Evolutionary conservation across 768 basidiomycete species (phyloP), one percentile per base, ranked within the genome.

Genomic region (Hemileccinum rubropunctum): DNA sequence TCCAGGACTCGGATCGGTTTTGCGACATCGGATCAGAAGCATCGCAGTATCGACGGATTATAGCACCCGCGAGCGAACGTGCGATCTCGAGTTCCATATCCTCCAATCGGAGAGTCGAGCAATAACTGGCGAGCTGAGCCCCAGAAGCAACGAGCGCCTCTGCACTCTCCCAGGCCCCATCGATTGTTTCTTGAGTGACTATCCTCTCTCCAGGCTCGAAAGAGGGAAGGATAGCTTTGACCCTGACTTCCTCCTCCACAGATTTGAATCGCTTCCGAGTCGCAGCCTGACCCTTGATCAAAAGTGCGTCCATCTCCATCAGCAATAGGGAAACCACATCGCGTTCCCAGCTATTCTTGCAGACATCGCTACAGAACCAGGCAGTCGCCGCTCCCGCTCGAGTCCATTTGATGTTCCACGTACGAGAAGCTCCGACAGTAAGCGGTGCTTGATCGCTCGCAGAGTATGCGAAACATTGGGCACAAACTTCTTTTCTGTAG

Each of bases 401-500:
- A 43, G 46, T 60, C 51, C 69, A 63, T 48, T 68, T 72, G 56
- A 75, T 57, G 35, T 60, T 73, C 82, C 82, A 83, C 60, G 52
- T 70, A 68, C 66, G 66, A 40, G 65, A 62, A 17, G 50, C 20
- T 28, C 45, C 41, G 28, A 65, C 57, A n/a, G 37, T 48, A 12
- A 33, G 48, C 12, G 51, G 52, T 1, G 49, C 53, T 15, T 62
- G 42, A 44, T 68, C 66, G 48, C 69, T 59, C 20, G 61, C 65
- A 21, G 79, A 73, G 59, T 86, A 85, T 34, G 75, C 73, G 60
- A 83, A 86, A 64, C 85, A 87, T 59, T 77, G 69, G 10, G 75
- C 78, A 56, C 84, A 87, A 41, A 84, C 82, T 61, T 85, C 84
- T 61, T 79, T 82, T 35, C 82, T 74, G 55, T 84, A 86, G 52